phyloP scores from a whole-genome alignment of 371 early-diverging fungal genomes.

The Syncephalis fuscata region DNA sequence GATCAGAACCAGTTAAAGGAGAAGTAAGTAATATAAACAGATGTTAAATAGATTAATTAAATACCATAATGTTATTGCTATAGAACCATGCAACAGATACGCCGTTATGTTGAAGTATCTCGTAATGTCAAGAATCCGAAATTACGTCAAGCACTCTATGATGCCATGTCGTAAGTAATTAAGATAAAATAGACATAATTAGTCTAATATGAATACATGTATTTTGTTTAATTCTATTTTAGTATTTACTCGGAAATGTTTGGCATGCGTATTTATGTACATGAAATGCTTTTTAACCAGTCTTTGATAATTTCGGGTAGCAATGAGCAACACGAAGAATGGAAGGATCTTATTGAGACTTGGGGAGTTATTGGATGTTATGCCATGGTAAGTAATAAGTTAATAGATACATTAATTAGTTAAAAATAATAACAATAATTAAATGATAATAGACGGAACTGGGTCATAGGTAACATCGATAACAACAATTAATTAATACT shows the following conservation, averaged over 20 bases:
- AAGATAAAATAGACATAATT: too few relatives aligned
- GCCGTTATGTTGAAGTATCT: conserved; percentile 10
- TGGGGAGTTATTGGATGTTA: conserved; percentile 43
- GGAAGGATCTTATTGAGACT: conserved; percentile 28
- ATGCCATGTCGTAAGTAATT: too few relatives aligned
- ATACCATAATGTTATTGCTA: not conserved
- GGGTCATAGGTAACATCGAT: conserved; percentile 1
- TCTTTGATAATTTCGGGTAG: conserved; percentile 36
- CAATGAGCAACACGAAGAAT: conserved; percentile 30
- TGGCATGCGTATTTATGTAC: conserved; percentile 42
- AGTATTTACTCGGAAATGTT: conserved; percentile 35
- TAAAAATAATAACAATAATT: too few relatives aligned
- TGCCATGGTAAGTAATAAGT: conserved; percentile 32
- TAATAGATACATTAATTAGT: not conserved
- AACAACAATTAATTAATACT: not conserved
- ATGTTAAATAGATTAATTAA: too few relatives aligned
- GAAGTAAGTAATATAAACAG: conserved; percentile 33
- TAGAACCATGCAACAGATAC: not conserved
- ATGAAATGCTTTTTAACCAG: conserved; percentile 32
- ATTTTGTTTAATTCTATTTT: not conserved
- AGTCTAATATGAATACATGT: too few relatives aligned
- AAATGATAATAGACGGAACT: conserved; percentile 4
- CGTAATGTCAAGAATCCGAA: conserved; percentile 5
- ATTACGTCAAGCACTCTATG: not conserved
- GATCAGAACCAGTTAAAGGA: conserved; percentile 33